Percentiles rank a stretch among this genome's conserved stretches.
phyloP scores from a whole-genome alignment of 2,329 filamentous ascomycete genomes.

The Cordyceps militaris region DNA sequence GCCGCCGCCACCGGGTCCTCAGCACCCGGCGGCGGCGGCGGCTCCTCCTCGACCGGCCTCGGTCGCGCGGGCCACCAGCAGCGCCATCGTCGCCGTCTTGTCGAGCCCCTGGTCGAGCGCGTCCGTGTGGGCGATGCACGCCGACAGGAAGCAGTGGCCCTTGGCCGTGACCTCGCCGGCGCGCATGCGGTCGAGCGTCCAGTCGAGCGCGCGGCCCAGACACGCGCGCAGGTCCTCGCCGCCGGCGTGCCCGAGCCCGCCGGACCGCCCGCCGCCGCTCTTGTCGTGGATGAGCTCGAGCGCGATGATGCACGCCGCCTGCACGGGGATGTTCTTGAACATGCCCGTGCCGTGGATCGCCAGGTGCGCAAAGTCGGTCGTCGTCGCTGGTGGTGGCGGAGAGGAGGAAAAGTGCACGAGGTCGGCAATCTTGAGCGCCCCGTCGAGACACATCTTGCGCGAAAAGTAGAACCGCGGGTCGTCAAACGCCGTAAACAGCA shows the following conservation, averaged over 20 bases:
- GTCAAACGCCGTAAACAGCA: constrained; percentile 35
- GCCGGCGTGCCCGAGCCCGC: constrained; percentile 19
- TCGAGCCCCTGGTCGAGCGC: constrained; percentile 25
- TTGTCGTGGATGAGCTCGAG: constrained; percentile 40
- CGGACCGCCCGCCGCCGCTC: constrained; percentile 36
- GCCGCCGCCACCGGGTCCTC: not conserved
- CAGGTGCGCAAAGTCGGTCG: constrained; percentile 30
- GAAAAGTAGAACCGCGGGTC: constrained; percentile 47
- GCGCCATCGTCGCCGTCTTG: constrained; percentile 24
- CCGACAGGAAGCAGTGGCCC: constrained; percentile 29
- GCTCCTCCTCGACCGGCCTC: constrained; percentile 17
- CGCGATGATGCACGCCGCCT: constrained; percentile 35
- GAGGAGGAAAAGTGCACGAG: constrained; percentile 24
- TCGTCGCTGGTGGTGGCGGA: constrained; percentile 14
- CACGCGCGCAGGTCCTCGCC: constrained; percentile 23
- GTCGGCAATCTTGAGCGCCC: constrained; percentile 29
- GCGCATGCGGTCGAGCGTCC: constrained; percentile 28
- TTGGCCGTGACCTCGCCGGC: constrained; percentile 40
- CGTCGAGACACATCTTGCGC: constrained; percentile 42
- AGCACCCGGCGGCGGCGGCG: not conserved
- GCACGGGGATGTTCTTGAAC: constrained; percentile 34
- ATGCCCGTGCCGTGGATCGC: constrained; percentile 34
- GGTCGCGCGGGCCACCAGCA: constrained; percentile 22
- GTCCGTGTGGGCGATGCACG: constrained; percentile 27
- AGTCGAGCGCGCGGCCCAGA: constrained; percentile 23